phyloP scores from a whole-genome alignment of 108 stramenopile genomes.

The Fragilaria crotonensis region DNA sequence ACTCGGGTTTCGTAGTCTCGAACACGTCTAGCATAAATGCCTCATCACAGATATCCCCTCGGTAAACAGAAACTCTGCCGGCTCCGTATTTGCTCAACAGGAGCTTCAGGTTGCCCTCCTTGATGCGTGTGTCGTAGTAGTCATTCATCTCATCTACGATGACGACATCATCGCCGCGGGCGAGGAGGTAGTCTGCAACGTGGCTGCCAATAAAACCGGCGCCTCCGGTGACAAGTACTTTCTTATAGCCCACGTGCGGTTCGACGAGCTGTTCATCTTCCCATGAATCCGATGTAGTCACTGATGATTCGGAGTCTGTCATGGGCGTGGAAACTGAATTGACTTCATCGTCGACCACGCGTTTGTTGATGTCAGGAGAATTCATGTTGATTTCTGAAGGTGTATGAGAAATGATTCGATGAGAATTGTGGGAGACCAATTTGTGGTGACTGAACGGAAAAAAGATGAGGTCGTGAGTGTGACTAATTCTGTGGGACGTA shows the following conservation, averaged over 20 bases:
- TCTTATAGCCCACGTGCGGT: slow-evolving; percentile 50
- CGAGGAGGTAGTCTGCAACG: slow-evolving; percentile 62
- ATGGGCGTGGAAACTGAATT: neutral
- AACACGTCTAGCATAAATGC: slow-evolving; percentile 65
- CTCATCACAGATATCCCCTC: slow-evolving; percentile 64
- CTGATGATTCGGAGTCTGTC: neutral
- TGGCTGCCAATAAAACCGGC: slow-evolving; percentile 88
- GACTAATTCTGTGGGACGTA: no score
- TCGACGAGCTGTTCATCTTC: slow-evolving; percentile 4
- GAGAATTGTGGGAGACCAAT: no score
- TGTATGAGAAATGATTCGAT: no score
- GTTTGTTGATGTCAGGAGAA: no score
- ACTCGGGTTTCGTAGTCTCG: slow-evolving; percentile 44
- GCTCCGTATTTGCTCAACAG: neutral
- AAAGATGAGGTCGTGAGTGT: no score
- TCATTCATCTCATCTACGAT: slow-evolving; percentile 93
- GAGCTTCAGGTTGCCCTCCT: slow-evolving; percentile 60
- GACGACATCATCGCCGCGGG: slow-evolving; percentile 81
- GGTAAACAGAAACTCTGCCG: slow-evolving; percentile 3
- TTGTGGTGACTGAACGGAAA: no score
- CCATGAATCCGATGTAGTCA: neutral
- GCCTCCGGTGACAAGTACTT: slow-evolving; percentile 89
- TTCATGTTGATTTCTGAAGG: no score
- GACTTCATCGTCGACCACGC: neutral
- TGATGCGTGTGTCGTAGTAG: slow-evolving; percentile 82